Base-by-base conservation (phyloP, 2,329 filamentous ascomycete genomes). In the Cladophialophora carrionii region DNA sequence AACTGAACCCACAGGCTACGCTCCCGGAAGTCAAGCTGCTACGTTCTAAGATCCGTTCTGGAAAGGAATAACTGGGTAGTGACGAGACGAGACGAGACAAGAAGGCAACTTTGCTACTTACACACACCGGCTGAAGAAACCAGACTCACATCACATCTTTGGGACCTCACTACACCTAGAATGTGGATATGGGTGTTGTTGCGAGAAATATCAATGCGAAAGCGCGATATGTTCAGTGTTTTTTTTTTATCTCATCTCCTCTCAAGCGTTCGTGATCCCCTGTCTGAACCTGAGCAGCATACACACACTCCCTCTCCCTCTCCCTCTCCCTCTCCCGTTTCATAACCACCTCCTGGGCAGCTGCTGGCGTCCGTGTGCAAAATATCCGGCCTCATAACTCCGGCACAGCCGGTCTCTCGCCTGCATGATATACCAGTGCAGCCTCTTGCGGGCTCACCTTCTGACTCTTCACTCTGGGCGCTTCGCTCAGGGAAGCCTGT, bases 391-490 rank as follows among this genome's bases (percentile, higher is more conserved):
- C 48, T 51, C 48, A 29, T n/a, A 29, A 14, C 9, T 51, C 22
- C 9, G 48, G 22, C 48, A 51, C 9, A 14, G 48, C 3, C 48
- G 48, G 48, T 29, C 48, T 10, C 14, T 51, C 22, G 5, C 2
- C 22, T 20, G 20, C 24, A 9, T 51, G 22, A 20, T 22, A 51
- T 5, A 20, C 22, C 48, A 3, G 12, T 9, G 41, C n/a, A 12
- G 41, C 41, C 41, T 43, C 12, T 10, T 63, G 55, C 17, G n/a
- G 46, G 22, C 46, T 41, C 3, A 46, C 55, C 9, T 53, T 49
- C 41, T 64, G 62, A 24, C 62, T 64, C 29, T 61, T 56, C 14
- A 64, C 57, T 20, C 52, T 54, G 5, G 62, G 62, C 9, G 62
- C 52, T 3, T 60, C 57, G 8, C 20, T 29, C 20, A 37, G 14